Percentiles rank a stretch among this genome's conserved stretches.
Conservation (phyloP, 805 yeast genomes). For the Yarrowia porcina region DNA sequence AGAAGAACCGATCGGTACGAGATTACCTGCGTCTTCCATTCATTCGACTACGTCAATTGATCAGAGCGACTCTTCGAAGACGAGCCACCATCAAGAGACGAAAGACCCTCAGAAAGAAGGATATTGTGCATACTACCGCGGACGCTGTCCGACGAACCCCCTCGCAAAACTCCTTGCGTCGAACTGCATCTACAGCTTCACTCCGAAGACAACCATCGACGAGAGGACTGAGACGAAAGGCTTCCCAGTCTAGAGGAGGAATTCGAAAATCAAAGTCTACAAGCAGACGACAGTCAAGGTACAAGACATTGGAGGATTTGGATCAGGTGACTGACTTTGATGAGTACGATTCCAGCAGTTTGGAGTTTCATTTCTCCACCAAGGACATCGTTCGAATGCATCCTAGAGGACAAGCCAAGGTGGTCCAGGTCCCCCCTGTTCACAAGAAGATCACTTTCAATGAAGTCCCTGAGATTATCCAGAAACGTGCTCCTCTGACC, state of each 20-base stretch:
- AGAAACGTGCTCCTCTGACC: not conserved
- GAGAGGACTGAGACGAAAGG: not conserved
- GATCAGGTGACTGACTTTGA: slow-evolving; percentile 6
- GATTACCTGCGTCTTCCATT: slow-evolving; percentile 4
- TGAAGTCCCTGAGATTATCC: not conserved
- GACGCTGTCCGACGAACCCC: not conserved
- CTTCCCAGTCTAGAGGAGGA: not conserved
- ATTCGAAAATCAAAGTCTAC: slow-evolving; percentile 7
- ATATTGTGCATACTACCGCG: not conserved
- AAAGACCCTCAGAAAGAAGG: not conserved
- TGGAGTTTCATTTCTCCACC: not conserved
- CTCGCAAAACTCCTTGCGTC: not conserved
- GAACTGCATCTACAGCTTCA: not conserved
- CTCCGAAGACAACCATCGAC: slow-evolving; percentile 14
- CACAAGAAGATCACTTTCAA: not conserved
- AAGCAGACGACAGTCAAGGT: slow-evolving; percentile 1
- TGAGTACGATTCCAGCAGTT: not conserved
- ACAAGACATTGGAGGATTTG: not conserved
- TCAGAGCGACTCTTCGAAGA: not conserved
- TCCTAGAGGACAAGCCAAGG: not conserved
- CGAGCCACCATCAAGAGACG: not conserved
- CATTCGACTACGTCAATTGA: slow-evolving; percentile 11
- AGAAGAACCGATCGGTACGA: not conserved
- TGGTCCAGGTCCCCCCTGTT: not conserved
- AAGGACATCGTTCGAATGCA: slow-evolving; percentile 6